Evolutionary conservation across 495 filamentous ascomycete species (phyloP).

Genomic region (Aspergillus egyptiacus): DNA sequence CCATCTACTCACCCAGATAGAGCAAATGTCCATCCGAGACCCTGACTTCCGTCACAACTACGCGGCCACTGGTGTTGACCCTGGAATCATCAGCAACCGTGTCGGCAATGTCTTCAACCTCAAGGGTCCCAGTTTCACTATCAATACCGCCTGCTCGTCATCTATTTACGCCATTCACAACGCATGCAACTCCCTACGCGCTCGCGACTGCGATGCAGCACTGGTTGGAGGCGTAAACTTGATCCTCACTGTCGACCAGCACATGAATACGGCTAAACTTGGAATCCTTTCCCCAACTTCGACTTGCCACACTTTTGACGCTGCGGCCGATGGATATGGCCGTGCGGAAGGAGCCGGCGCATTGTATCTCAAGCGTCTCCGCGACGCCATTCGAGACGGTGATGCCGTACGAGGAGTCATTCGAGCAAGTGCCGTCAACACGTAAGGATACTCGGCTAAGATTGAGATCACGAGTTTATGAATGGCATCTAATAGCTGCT

Average conservation of each 20-base stretch:
- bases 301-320: neutral
- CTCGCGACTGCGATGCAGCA: neutral
- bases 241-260: neutral
- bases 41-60: too few relatives aligned
- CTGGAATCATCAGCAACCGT: constrained; percentile 1
- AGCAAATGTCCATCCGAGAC: constrained; percentile 4
- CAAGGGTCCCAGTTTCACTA: neutral
- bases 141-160: neutral
- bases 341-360: neutral
- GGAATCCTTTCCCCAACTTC: neutral
- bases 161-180: neutral
- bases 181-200: neutral
- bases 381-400: neutral
- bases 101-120: constrained; percentile 3
- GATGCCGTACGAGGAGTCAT: neutral
- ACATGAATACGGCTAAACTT: neutral
- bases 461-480: too few relatives aligned
- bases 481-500: too few relatives aligned
- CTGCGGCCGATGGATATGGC: neutral
- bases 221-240: neutral
- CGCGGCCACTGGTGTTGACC: too few relatives aligned
- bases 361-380: neutral
- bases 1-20: neutral
- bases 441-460: too few relatives aligned
- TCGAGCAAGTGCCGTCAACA: neutral